phyloP scores from a whole-genome alignment of 2,329 filamentous ascomycete genomes.

The Diatrype stigma region DNA sequence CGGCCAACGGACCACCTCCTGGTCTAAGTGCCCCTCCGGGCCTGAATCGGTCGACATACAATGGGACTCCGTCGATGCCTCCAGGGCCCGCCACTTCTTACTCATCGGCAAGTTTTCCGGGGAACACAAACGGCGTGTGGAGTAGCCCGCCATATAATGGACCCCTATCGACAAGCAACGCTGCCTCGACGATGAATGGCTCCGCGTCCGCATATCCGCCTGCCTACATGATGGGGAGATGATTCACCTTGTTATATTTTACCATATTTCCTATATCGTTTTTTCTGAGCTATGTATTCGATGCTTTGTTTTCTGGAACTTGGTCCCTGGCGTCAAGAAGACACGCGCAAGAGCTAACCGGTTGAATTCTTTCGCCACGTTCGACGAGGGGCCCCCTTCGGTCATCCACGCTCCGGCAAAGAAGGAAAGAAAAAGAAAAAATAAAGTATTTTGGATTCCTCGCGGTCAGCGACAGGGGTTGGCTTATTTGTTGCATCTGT shows the following conservation, averaged over 20 bases:
- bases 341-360: background rate
- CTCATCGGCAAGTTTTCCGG: constrained; percentile 16
- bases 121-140: constrained; percentile 20
- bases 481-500: constrained; percentile 23
- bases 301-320: constrained; percentile 15
- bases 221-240: constrained; percentile 24
- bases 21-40: constrained; percentile 75
- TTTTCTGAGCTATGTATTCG: background rate
- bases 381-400: constrained; percentile 3
- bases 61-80: constrained; percentile 12
- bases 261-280: background rate
- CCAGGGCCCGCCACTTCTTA: constrained; percentile 19
- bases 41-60: constrained; percentile 35
- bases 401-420: constrained; percentile 16
- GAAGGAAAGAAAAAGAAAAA: background rate
- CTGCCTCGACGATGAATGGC: constrained; percentile 19
- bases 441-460: background rate
- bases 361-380: background rate
- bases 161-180: constrained; percentile 17
- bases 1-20: constrained; percentile 73
- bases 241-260: constrained; percentile 2
- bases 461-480: background rate
- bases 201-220: constrained; percentile 17
- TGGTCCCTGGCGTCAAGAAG: constrained; percentile 14
- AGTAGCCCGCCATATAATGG: constrained; percentile 20